Evolutionary conservation across 345 rosid genomes (phyloP).

Genomic region (Fremontodendron californicum): DNA sequence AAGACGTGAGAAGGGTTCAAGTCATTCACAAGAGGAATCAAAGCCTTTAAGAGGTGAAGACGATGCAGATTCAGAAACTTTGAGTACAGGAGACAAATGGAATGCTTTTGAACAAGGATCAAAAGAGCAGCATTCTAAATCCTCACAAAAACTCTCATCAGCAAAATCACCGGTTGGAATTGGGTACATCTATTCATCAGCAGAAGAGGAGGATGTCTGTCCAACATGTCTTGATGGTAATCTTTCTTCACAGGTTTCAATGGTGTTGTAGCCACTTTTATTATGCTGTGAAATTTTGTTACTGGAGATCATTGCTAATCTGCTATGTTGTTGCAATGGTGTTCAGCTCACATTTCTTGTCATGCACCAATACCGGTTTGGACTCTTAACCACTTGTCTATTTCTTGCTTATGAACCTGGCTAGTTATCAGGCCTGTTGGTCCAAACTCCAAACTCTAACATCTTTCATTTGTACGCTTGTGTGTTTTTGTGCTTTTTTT

Average conservation of each 20-base stretch:
- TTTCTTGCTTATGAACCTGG: background rate
- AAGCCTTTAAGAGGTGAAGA: slow-evolving; percentile 65
- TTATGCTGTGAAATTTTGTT: background rate
- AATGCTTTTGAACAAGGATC: slow-evolving; percentile 59
- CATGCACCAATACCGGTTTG: background rate
- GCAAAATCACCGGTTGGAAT: slow-evolving; percentile 41
- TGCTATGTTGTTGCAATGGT: background rate
- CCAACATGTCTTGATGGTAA: slow-evolving; percentile 98
- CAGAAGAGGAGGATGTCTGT: slow-evolving; percentile 91
- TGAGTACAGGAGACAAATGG: slow-evolving; percentile 60
- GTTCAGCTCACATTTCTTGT: background rate
- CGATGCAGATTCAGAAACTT: slow-evolving; percentile 56
- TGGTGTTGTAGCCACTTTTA: background rate
- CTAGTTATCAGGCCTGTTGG: background rate
- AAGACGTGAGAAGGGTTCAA: slow-evolving; percentile 78
- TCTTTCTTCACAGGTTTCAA: slow-evolving; percentile 7
- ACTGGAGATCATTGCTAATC: background rate
- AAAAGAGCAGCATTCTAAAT: slow-evolving; percentile 49
- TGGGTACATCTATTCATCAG: slow-evolving; percentile 43
- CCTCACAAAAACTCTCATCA: slow-evolving; percentile 45
- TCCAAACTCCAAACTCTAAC: background rate
- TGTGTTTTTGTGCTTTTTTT: background rate
- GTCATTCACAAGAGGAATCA: slow-evolving; percentile 74
- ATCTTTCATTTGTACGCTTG: background rate
- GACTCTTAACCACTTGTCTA: background rate